Percentiles rank a stretch among this genome's conserved stretches.
These are phyloP conservation scores for Hortaea sp. DNA, from an alignment of 2,329 filamentous ascomycete genomes.

Conservation along the genomic window DNA sequence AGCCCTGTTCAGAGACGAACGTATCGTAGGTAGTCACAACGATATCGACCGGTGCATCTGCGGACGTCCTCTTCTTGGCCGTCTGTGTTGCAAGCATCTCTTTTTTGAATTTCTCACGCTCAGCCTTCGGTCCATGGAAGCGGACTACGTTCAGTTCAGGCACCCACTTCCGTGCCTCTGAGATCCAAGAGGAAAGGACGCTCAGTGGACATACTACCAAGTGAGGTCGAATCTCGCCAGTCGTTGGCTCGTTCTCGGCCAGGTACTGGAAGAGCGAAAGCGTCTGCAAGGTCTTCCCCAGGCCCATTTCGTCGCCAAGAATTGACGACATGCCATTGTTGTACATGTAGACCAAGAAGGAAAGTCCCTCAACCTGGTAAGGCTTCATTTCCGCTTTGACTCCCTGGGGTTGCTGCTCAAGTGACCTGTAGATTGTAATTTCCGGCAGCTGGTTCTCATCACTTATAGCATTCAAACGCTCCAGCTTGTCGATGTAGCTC, in stretches of 20 bases:
- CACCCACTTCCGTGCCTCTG: conserved; percentile 39
- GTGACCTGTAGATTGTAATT: conserved; percentile 30
- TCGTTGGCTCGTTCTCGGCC: conserved; percentile 30
- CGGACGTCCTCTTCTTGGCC: background rate
- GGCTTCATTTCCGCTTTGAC: conserved; percentile 43
- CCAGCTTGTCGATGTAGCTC: conserved; percentile 35
- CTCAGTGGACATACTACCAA: conserved; percentile 43
- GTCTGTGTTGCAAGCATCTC: conserved; percentile 8
- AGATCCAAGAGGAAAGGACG: conserved; percentile 41
- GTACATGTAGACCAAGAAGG: conserved; percentile 39
- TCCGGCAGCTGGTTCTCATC: conserved; percentile 5
- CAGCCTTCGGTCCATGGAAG: conserved; percentile 37
- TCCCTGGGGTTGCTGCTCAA: conserved; percentile 32
- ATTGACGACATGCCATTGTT: conserved; percentile 37
- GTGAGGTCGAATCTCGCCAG: conserved; percentile 32
- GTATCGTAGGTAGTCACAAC: conserved; percentile 44
- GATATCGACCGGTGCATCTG: conserved; percentile 35
- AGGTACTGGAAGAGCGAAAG: conserved; percentile 41
- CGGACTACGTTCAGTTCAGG: conserved; percentile 37
- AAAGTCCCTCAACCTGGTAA: conserved; percentile 42
- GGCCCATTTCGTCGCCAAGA: conserved; percentile 42
- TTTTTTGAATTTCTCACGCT: conserved; percentile 36
- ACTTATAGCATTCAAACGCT: conserved; percentile 5
- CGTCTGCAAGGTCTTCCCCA: conserved; percentile 42
- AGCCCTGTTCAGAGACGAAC: conserved; percentile 35